Base-by-base conservation (phyloP, 768 basidiomycete genomes). In the Mycena olivaceomarginata region DNA sequence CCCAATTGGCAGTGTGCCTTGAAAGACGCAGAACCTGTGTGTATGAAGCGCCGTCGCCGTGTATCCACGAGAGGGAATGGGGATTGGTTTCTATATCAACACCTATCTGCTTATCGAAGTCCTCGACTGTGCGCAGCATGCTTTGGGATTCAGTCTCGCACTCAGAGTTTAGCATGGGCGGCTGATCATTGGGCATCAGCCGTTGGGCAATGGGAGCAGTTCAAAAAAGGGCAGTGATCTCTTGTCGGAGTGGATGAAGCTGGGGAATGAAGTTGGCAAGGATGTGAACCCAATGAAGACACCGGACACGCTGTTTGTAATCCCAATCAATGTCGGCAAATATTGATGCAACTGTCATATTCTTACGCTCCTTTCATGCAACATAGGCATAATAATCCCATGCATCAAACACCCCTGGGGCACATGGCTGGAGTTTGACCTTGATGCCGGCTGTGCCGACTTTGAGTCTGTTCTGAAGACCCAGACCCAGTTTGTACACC, bases 11-110 rank as follows among this genome's bases (percentile, higher is more conserved):
- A 22, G 46, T 41, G 22, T 63, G 62, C 8, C 56, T 48, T 1
- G 45, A 25, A 40, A 76, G 70, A 2, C 65, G 43, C 15, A 76
- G 12, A 5, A 70, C 1, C 2, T 6, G 16, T 0, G 75, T 69
- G 15, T 60, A 71, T 2, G 68, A 65, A 0, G 74, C 62, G 5
- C 74, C 74, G 11, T 75, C 74, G 2, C 74, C 63, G 7, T 68
- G 70, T 16, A 67, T 46, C 75, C 69, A 76, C 0, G 16, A 41
- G 0, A 76, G 59, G 0, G 66, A 41, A n/a, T 45, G 8, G 0
- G 6, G 12, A 20, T 3, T 56, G 2, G 5, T 64, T 25, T 2
- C 43, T 37, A 48, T 15, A 11, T 76, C 46, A 2, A 71, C 40
- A 1, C 75, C 75, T 2, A 60, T 43, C 15, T 76, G 75, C 0